These are phyloP conservation scores for Cutaneotrichosporon sp. DNA, from an alignment of 1,284 basidiomycete genomes.

Conservation along the genomic window DNA sequence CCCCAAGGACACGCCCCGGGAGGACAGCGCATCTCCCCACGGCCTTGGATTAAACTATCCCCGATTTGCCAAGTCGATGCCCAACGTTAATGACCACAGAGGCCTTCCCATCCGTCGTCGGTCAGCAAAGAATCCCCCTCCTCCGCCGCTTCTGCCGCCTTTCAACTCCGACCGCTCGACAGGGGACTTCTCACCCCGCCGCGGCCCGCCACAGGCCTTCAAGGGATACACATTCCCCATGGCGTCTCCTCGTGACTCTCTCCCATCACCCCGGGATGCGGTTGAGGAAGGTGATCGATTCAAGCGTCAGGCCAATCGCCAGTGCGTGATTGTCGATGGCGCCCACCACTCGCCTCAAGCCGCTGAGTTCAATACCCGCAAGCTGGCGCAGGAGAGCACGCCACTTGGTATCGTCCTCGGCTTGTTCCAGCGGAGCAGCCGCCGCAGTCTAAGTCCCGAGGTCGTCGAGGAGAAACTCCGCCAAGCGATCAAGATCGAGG, in stretches of 20 bases:
- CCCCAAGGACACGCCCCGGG: neutral
- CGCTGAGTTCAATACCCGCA: neutral
- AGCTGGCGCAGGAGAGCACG: neutral
- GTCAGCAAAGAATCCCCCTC: neutral
- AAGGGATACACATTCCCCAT: neutral
- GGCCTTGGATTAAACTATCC: neutral
- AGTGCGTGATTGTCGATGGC: slow-evolving; percentile 21
- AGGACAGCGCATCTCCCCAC: neutral
- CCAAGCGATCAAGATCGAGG: slow-evolving; percentile 6
- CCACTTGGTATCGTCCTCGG: slow-evolving; percentile 7
- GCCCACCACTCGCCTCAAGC: slow-evolving; percentile 6
- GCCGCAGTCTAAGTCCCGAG: neutral
- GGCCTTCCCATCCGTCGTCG: neutral
- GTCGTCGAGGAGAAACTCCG: slow-evolving; percentile 5
- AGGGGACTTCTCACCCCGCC: too few relatives aligned
- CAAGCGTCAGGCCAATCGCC: slow-evolving; percentile 11
- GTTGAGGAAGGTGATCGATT: neutral
- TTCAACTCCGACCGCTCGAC: too few relatives aligned
- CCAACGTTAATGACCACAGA: slow-evolving; percentile 4
- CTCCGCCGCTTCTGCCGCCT: neutral
- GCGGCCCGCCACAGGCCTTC: neutral
- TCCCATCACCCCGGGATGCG: neutral
- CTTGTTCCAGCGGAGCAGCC: neutral
- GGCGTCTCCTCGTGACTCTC: neutral
- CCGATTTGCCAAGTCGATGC: slow-evolving; percentile 11